Percentiles rank a stretch among this genome's conserved stretches.
These are phyloP conservation scores for Discostella stelligeroides DNA, from an alignment of 108 stramenopile genomes.

Conservation along the genomic window DNA sequence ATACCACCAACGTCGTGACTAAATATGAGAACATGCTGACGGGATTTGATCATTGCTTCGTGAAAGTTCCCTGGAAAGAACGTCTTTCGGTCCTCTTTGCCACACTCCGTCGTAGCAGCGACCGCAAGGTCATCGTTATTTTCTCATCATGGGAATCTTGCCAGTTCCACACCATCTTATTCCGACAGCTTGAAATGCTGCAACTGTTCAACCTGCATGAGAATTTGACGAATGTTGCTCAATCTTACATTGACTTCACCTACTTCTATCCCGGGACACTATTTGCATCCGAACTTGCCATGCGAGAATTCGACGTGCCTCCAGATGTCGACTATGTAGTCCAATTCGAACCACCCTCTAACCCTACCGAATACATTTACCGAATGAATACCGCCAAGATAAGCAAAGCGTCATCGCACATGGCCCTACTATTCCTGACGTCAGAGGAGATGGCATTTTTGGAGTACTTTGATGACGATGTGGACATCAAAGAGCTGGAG, in stretches of 20 bases:
- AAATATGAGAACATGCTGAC: no score
- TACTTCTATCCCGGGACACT: slow-evolving; percentile 24
- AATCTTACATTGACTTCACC: slow-evolving; percentile 8
- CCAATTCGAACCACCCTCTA: slow-evolving; percentile 28
- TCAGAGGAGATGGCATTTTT: slow-evolving; percentile 29
- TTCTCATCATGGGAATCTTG: slow-evolving; percentile 27
- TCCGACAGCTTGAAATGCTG: slow-evolving; percentile 31
- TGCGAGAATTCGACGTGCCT: slow-evolving; percentile 28
- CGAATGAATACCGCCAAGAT: slow-evolving; percentile 11
- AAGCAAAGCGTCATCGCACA: slow-evolving; percentile 15
- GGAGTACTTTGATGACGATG: slow-evolving; percentile 6
- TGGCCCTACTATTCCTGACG: slow-evolving; percentile 21
- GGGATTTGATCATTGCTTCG: slow-evolving; percentile 33
- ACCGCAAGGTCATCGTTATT: slow-evolving; percentile 25
- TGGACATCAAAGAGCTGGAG: slow-evolving; percentile 13
- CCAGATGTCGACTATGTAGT: slow-evolving; percentile 29
- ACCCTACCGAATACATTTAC: slow-evolving; percentile 29
- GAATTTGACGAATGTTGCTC: slow-evolving; percentile 1
- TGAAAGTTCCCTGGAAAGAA: slow-evolving; percentile 16
- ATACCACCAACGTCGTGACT: no score
- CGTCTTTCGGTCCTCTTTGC: slow-evolving; percentile 38
- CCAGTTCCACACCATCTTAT: slow-evolving; percentile 12
- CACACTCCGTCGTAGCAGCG: slow-evolving; percentile 27
- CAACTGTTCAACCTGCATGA: slow-evolving; percentile 22
- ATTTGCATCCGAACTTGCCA: slow-evolving; percentile 22